Percentiles rank a stretch among this genome's conserved stretches.
phyloP scores from a whole-genome alignment of 2,329 filamentous ascomycete genomes.

The Calonectria honghensis region DNA sequence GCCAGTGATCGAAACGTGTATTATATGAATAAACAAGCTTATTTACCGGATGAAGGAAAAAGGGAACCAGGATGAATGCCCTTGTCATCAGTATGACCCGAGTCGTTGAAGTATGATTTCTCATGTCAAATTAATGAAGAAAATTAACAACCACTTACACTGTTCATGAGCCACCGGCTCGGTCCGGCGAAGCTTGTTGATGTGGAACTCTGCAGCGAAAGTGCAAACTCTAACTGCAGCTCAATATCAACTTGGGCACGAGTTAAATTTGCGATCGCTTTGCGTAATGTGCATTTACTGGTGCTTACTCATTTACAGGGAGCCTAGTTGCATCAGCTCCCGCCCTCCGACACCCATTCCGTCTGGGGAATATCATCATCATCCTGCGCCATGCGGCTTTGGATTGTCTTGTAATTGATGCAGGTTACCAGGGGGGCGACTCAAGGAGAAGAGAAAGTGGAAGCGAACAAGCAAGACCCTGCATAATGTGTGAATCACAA shows the following conservation, averaged over 20 bases:
- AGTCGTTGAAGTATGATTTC: conserved; percentile 5
- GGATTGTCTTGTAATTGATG: not conserved
- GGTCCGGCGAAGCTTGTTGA: conserved; percentile 9
- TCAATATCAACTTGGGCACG: not conserved
- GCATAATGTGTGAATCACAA: not conserved
- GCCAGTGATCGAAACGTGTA: conserved; percentile 48
- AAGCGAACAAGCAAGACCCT: not conserved
- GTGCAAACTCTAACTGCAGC: not conserved
- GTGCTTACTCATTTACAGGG: not conserved
- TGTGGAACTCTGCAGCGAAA: not conserved
- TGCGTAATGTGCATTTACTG: not conserved
- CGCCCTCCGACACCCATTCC: not conserved
- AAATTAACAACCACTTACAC: not conserved
- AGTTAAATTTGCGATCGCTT: not conserved
- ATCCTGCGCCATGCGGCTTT: not conserved
- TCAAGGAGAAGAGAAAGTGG: not conserved
- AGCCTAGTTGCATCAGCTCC: not conserved
- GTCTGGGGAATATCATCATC: not conserved
- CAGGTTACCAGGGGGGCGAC: not conserved
- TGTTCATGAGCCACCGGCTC: not conserved
- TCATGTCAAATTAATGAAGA: conserved; percentile 1
- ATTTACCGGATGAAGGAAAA: conserved; percentile 42
- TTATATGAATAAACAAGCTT: conserved; percentile 47
- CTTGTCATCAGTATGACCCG: conserved; percentile 29
- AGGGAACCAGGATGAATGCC: conserved; percentile 40